Evolutionary conservation across 768 basidiomycete genomes (phyloP), one percentile per base, ranked within the genome.

Genomic region (Boletus insuetus): DNA sequence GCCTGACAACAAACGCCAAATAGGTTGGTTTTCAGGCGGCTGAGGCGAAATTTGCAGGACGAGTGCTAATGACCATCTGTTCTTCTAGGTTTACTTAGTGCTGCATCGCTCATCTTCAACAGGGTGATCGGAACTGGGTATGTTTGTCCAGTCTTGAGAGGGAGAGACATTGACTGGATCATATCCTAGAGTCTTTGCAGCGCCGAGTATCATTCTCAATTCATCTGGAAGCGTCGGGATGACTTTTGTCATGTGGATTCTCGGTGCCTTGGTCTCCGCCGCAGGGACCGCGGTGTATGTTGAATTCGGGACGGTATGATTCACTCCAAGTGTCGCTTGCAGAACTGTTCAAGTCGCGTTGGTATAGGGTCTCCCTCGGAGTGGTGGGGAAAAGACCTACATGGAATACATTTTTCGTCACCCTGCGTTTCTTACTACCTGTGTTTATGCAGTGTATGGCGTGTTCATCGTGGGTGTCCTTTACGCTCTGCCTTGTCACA

Each of bases 301-400:
- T n/a, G 88, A 89, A 65, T 77, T 87, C 19, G 87, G 88, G 24
- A 88, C 87, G 24, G 87, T 87, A 54, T 58, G 77, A 46, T 24
- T 6, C 17, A 57, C 24, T 54, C 29, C 48, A 2, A 2, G 6
- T 16, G 17, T 32, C 11, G 10, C 17, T 13, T 32, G 13, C 20
- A 41, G 11, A 9, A 17, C 29, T 19, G 4, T 17, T 39, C 43
- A 51, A 40, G 7, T 19, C 22, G 2, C 51, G 4, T 2, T 32
- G n/a, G 1, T 20, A 8, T 46, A 88, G 84, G 86, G 82, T 19
- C 74, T 90, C 3, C 88, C 88, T 1, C 74, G 82, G 3, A 89
- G 78, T 51, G 88, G 88, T 1, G 88, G 85, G 3, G 87, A 89
- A 74, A 89, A 89, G 73, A 86, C 84, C 49, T 90, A 89, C 61